A percentile compares a stretch with the other conserved stretches of the same genome.
phyloP scores from a whole-genome alignment of 768 basidiomycete genomes.

The Suillus occidentalis region DNA sequence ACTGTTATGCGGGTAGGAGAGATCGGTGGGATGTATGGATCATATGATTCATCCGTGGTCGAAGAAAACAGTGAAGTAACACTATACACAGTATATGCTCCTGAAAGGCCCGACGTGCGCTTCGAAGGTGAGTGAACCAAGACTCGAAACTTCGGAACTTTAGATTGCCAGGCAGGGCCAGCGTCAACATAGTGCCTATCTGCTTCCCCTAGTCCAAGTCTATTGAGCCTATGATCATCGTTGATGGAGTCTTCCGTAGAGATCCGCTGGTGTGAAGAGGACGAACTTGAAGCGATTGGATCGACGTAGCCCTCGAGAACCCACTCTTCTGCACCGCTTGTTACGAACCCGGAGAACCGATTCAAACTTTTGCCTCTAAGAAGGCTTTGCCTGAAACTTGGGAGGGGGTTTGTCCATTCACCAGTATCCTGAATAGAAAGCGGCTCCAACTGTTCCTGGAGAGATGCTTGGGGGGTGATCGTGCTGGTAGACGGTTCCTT shows the following conservation, averaged over 20 bases:
- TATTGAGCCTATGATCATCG: constrained; percentile 40
- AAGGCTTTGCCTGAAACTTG: constrained; percentile 68
- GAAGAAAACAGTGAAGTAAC: constrained; percentile 70
- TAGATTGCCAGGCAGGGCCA: constrained; percentile 72
- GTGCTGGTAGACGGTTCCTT: constrained; percentile 44
- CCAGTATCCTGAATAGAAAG: constrained; percentile 65
- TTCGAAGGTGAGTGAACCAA: constrained; percentile 83
- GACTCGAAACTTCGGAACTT: constrained; percentile 70
- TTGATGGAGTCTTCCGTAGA: constrained; percentile 38
- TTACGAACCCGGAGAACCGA: constrained; percentile 85
- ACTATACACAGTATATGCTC: constrained; percentile 73
- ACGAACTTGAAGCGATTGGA: constrained; percentile 18
- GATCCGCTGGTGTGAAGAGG: constrained; percentile 28
- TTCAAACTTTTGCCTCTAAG: constrained; percentile 79
- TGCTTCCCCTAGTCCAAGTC: constrained; percentile 51
- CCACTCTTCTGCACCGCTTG: constrained; percentile 82
- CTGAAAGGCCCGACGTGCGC: constrained; percentile 60
- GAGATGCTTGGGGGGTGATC: constrained; percentile 49
- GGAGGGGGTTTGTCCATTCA: constrained; percentile 59
- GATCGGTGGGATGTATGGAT: constrained; percentile 23
- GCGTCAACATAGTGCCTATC: constrained; percentile 72
- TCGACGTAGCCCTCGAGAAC: constrained; percentile 61
- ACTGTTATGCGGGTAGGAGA: constrained; percentile 66
- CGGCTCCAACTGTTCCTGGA: constrained; percentile 21
- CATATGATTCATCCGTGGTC: constrained; percentile 18